Conservation (phyloP, 441 rosid genomes). For the Dalechampia spathulata region DNA sequence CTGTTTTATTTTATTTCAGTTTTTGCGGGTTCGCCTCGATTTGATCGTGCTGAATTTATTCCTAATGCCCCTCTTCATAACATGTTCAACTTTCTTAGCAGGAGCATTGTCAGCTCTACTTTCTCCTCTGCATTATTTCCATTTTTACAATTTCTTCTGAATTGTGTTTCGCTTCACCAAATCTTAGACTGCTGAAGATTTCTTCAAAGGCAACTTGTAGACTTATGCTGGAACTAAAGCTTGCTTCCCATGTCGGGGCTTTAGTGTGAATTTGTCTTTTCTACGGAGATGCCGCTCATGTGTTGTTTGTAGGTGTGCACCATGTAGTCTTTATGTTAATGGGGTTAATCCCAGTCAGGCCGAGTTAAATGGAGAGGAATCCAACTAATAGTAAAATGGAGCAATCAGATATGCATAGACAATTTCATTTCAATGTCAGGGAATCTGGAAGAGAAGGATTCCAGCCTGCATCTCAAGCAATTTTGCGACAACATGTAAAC, state of each 20-base stretch:
- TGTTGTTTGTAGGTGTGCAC: slow-evolving; percentile 3
- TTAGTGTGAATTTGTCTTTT: too few species aligned
- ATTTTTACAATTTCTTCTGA: too few species aligned
- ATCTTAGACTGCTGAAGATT: slow-evolving; percentile 10
- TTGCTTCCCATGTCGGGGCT: too few species aligned
- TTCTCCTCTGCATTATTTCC: too few species aligned
- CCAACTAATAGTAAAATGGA: slow-evolving; percentile 34
- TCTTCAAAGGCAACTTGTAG: background rate
- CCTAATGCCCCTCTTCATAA: too few species aligned
- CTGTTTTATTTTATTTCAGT: too few species aligned
- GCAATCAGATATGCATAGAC: slow-evolving; percentile 31
- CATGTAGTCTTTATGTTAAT: slow-evolving; percentile 1
- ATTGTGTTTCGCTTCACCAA: background rate
- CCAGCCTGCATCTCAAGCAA: slow-evolving; percentile 38
- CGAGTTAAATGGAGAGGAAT: slow-evolving; percentile 20
- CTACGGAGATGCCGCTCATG: background rate
- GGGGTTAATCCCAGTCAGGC: slow-evolving; percentile 8
- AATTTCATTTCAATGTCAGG: slow-evolving; percentile 30
- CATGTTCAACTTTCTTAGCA: too few species aligned
- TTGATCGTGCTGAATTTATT: too few species aligned
- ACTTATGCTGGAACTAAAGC: background rate
- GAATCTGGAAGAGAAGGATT: slow-evolving; percentile 43
- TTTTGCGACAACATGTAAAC: slow-evolving; percentile 33
- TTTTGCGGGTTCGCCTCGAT: too few species aligned
- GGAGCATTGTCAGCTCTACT: too few species aligned